These are phyloP conservation scores for Pseudogymnoascus sp. DNA, from an alignment of 2,329 filamentous ascomycete species.

Conservation along the genomic window DNA sequence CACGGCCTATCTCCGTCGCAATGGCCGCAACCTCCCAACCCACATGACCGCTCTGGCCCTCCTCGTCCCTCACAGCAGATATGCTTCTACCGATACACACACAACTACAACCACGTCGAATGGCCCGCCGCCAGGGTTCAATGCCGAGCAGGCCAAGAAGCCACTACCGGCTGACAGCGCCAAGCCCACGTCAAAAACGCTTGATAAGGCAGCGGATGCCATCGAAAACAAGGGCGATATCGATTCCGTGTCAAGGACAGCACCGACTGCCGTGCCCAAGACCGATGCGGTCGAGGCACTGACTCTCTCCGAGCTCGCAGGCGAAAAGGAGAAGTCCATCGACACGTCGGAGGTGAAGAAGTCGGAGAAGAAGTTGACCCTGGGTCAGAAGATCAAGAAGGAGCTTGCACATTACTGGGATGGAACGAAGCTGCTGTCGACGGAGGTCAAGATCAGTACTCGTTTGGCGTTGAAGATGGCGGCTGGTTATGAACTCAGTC, in stretches of 20 bases:
- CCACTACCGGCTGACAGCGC: conserved; percentile 39
- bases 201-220: conserved; percentile 21
- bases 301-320: conserved; percentile 51
- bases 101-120: conserved; percentile 31
- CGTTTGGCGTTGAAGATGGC: conserved; percentile 94
- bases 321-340: conserved; percentile 52
- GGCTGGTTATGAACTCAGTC: conserved; percentile 89
- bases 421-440: conserved; percentile 86
- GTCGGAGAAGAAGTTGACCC: conserved; percentile 75
- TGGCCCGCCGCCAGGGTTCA: conserved; percentile 63
- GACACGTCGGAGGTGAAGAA: conserved; percentile 58
- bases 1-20: conserved; percentile 27
- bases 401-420: conserved; percentile 96
- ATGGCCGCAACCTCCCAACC: conserved; percentile 25
- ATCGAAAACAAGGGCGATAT: conserved; percentile 21
- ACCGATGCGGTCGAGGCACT: conserved; percentile 25
- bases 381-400: conserved; percentile 91
- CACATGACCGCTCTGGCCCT: conserved; percentile 44
- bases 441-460: conserved; percentile 88
- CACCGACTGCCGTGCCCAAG: conserved; percentile 26
- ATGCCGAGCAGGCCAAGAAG: conserved; percentile 59
- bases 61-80: conserved; percentile 44
- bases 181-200: conserved; percentile 25
- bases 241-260: conserved; percentile 19
- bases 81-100: conserved; percentile 52